Conservation (phyloP, 805 yeast genomes). For the Pichia insulana region DNA sequence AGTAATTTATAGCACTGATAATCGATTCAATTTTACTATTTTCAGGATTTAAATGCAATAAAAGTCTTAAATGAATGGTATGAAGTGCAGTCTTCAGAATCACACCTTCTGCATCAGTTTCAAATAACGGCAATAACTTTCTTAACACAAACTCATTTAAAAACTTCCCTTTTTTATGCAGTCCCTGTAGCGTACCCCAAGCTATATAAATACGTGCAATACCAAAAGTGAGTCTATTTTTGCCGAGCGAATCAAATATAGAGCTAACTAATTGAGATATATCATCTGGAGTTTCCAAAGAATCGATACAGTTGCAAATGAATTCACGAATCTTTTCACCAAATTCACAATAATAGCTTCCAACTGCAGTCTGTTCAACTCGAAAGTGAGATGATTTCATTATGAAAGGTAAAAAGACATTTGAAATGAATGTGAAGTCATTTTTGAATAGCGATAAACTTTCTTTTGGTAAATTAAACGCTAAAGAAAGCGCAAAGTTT, state of each 20-base stretch:
- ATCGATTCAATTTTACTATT: slow-evolving; percentile 21
- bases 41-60: slow-evolving; percentile 32
- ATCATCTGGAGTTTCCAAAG: slow-evolving; percentile 17
- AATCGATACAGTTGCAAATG: slow-evolving; percentile 30
- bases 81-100: slow-evolving; percentile 44
- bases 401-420: slow-evolving; percentile 46
- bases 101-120: slow-evolving; percentile 27
- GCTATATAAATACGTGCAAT: slow-evolving; percentile 59
- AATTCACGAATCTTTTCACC: slow-evolving; percentile 45
- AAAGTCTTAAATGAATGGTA: slow-evolving; percentile 39
- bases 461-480: slow-evolving; percentile 42
- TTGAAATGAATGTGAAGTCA: slow-evolving; percentile 32
- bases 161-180: slow-evolving; percentile 19
- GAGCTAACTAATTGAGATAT: slow-evolving; percentile 19
- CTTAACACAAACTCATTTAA: slow-evolving; percentile 24
- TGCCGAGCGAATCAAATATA: slow-evolving; percentile 38
- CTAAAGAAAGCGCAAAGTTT: slow-evolving; percentile 46
- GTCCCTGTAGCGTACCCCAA: slow-evolving; percentile 49
- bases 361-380: slow-evolving; percentile 29
- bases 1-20: slow-evolving; percentile 31
- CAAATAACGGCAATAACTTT: slow-evolving; percentile 29
- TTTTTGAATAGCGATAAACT: slow-evolving; percentile 40
- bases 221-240: slow-evolving; percentile 47
- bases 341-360: slow-evolving; percentile 41
- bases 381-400: slow-evolving; percentile 55